Base-by-base conservation (phyloP, 2,329 filamentous ascomycete genomes). In the Penicillium sp. region DNA sequence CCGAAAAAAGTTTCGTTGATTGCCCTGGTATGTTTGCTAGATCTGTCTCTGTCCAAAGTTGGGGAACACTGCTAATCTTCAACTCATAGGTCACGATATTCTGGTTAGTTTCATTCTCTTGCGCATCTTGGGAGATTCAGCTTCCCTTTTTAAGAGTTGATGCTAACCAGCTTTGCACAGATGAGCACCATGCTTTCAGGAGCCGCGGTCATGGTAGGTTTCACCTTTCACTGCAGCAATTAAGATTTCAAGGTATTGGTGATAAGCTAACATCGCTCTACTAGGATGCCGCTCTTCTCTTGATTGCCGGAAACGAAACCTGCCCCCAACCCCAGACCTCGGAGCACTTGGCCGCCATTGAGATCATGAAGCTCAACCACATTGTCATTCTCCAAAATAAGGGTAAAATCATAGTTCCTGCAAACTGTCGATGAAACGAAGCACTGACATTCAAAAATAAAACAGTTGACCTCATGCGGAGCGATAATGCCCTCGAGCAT, bases 101-200 rank as follows among this genome's bases (percentile, higher is more conserved):
- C 92, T 99, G 76, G 58, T 55, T 35, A 56, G 58, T 56, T 30
- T 11, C 33, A 19, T 6, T 36, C 28, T 37, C 26, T 49, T 36
- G 17, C 25, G 31, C n/a, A 38, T 31, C 8, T 33, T 30, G 11
- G 40, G 40, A 38, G n/a, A 19, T 14, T n/a, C 22, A 5, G 10
- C 25, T 50, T 38, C 16, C 16, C n/a, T 50, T 37, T 50, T 43
- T 51, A 19, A 25, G n/a, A 26, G 30, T 19, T 35, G 33, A 45
- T 44, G 12, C 47, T 55, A 45, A 55, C 49, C 47, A 51, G 19
- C 9, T 26, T 44, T 19, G 16, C 22, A 30, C 47, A 59, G 58
- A 99, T 99, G 94, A 97, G 93, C 79, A 99, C 94, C 69, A 99
- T 99, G 94, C 88, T 99, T 83, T 99, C 94, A 72, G 94, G 94